Percentiles rank a stretch among this genome's conserved stretches.
Conservation (phyloP, 2,329 filamentous ascomycete species). For the Juglanconis oblonga region DNA sequence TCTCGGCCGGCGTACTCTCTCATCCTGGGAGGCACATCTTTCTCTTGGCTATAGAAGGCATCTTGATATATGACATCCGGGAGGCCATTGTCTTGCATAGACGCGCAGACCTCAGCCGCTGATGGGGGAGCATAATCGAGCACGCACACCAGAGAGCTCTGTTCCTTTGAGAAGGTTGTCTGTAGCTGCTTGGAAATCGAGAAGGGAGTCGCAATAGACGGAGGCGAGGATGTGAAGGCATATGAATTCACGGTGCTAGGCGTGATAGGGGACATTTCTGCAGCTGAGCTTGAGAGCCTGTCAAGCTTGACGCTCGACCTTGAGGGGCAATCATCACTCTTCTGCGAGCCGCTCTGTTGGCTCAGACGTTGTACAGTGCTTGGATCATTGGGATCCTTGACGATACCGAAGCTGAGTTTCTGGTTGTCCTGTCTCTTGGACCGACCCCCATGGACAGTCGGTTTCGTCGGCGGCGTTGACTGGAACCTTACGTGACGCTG, state of each 20-base stretch:
- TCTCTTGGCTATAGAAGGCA: slow-evolving; percentile 79
- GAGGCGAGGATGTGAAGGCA: neutral
- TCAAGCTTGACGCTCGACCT: slow-evolving; percentile 37
- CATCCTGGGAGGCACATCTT: slow-evolving; percentile 72
- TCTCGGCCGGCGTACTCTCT: slow-evolving; percentile 87
- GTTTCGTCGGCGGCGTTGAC: slow-evolving; percentile 24
- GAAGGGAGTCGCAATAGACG: neutral
- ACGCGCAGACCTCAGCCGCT: slow-evolving; percentile 45
- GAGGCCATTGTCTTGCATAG: slow-evolving; percentile 54
- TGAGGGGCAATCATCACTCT: slow-evolving; percentile 34
- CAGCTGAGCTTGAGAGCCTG: slow-evolving; percentile 7
- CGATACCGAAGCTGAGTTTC: slow-evolving; percentile 64
- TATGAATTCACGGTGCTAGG: neutral
- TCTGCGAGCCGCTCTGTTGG: slow-evolving; percentile 58
- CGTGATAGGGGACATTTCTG: slow-evolving; percentile 5
- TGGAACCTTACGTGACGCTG: slow-evolving; percentile 8
- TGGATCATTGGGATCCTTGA: slow-evolving; percentile 71
- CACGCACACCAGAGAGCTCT: slow-evolving; percentile 26
- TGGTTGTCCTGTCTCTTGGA: slow-evolving; percentile 37
- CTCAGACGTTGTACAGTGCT: slow-evolving; percentile 63
- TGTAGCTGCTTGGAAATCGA: neutral
- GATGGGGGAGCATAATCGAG: slow-evolving; percentile 33
- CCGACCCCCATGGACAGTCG: slow-evolving; percentile 29
- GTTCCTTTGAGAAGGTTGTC: neutral
- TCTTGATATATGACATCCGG: slow-evolving; percentile 78